Base-by-base conservation (phyloP, 2,329 filamentous ascomycete species). In the Fusarium sp. region DNA sequence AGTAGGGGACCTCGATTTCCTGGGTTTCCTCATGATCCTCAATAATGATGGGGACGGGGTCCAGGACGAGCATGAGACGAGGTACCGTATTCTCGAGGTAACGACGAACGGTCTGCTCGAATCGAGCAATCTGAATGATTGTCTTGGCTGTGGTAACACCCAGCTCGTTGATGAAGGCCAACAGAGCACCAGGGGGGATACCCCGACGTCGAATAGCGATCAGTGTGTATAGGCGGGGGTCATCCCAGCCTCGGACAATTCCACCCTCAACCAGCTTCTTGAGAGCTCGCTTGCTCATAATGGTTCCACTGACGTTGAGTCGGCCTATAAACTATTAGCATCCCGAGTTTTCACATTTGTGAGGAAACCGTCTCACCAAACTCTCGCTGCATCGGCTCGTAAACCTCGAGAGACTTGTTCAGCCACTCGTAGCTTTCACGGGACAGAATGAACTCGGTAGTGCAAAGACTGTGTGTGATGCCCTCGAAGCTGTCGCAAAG, bases 311-410 rank as follows among this genome's bases (percentile, higher is more conserved):
- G 33, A 98, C 87, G 70, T 92, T 97, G 7, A 82, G 73, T 38
- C 80, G 76, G 10, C 80, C 77, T 78, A 43, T 31, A 7, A 11
- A 3, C 4, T 6, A 10, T 56, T 34, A 63, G 34, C 10, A 31
- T 11, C 3, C 22, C 21, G 5, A 9, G 9, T 17, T 22, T 6
- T 8, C 14, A 8, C 11, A 13, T 4, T 6, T 7, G 5, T 5
- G n/a, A 31, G 11, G n/a, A 14, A 19, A 17, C 7, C 26, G 19
- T 24, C 71, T 62, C 58, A 76, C 83, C 87, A 71, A 88, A 97
- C 81, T 97, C 94, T 78, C 95, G 86, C 85, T 98, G 95, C 93
- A 97, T 97, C 1, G 95, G 94, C 75, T 94, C 88, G 80, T 97
- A 97, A 58, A 97, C 90, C 36, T 90, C 93, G 15, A 97, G 85